Evolutionary conservation across 129 eudicot genomes (phyloP).

Genomic region (Scalesia atractyloides): DNA sequence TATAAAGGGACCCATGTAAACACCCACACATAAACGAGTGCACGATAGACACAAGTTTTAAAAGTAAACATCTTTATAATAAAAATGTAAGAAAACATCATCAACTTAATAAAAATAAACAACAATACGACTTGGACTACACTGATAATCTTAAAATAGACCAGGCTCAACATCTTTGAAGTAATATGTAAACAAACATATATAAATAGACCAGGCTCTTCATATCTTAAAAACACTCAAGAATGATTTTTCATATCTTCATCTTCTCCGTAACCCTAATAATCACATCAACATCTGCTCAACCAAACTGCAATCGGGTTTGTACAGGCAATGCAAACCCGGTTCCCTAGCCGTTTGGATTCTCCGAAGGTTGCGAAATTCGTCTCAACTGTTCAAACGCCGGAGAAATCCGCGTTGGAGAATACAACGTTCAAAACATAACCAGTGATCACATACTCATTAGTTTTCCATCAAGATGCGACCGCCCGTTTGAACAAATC

Average conservation of each 20-base stretch:
- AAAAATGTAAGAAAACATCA: too few relatives aligned
- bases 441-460: constrained; percentile 40
- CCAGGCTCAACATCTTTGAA: too few relatives aligned
- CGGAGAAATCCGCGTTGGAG: constrained; percentile 22
- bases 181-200: too few relatives aligned
- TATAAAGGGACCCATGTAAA: too few relatives aligned
- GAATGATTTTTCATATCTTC: constrained; percentile 21
- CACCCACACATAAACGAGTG: too few relatives aligned
- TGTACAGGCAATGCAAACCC: neutral
- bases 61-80: too few relatives aligned
- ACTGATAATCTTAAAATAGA: too few relatives aligned
- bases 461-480: constrained; percentile 47
- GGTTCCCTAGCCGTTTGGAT: constrained; percentile 74
- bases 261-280: constrained; percentile 17
- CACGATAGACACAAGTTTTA: too few relatives aligned
- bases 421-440: constrained; percentile 42
- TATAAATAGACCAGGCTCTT: too few relatives aligned
- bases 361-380: constrained; percentile 48
- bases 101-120: too few relatives aligned
- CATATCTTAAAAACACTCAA: constrained; percentile 26
- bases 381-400: constrained; percentile 39
- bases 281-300: constrained; percentile 18
- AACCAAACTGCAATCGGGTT: constrained; percentile 13
- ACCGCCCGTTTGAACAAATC: constrained; percentile 34
- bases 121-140: too few relatives aligned